Evolutionary conservation across 305 asterid species (phyloP), one percentile per base, ranked within the genome.

Genomic region (Fraxinus latifolia): DNA sequence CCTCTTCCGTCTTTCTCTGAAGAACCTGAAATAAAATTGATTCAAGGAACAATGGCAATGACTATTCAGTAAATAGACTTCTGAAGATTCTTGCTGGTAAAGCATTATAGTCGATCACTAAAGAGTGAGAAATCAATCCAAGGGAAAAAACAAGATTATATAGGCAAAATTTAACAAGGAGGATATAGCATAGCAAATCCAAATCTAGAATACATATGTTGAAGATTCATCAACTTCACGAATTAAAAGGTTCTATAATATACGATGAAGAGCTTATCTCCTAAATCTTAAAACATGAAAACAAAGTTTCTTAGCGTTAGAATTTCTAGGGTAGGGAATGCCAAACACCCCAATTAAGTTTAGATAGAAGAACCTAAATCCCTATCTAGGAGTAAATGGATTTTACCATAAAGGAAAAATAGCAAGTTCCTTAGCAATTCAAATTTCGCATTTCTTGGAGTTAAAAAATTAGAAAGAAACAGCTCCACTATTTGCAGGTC

Each of bases 1-100:
- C 99, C 91, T 96, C 98, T 87, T 93, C 99, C 33, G 97, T 96
- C 90, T 96, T 96, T 87, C 99, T 91, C 87, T 96, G 99, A 80
- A 96, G 99, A 91, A 96, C 99, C 99, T 96, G 93, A 83, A 86
- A 82, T 19, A 76, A 76, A 79, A 83, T 82, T 19, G 44, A 74
- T 44, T 82, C 80, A 83, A 55, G 80, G 65, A 81, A 14, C 23
- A 72, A 14, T 11, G 5, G 4, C 73, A 78, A 74, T 34, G 60
- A 58, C 25, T 34, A 8, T 60, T 71, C 27, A 42, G 33, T 68
- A 67, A 76, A 74, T 62, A 62, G 33, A 62, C 11, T 47, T 7
- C 76, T 34, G 77, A 14, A 72, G 77, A 72, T 72, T 72, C 50
- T 70, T 70, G 11, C 75, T 14, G 19, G 21, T 31, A 70, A 70